Percentiles rank a stretch among this genome's conserved stretches.
Conservation (phyloP, 768 basidiomycete species). For the Exsudoporus frostii region DNA sequence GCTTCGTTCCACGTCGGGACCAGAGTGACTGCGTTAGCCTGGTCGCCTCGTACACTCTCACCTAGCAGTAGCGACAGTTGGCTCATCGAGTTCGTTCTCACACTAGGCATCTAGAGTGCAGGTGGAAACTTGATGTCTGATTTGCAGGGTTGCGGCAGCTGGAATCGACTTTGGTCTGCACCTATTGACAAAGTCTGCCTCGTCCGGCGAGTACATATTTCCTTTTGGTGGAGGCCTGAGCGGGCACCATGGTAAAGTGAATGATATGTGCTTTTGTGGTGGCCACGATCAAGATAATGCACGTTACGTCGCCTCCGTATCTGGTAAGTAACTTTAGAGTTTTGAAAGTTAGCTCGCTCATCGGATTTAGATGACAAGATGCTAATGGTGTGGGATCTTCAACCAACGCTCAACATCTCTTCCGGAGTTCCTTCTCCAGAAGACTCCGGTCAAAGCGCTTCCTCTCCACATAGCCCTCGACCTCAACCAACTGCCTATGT, state of each 20-base stretch:
- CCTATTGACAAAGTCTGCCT: conserved; percentile 56
- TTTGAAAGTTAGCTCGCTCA: background rate
- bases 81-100: conserved; percentile 62
- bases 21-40: conserved; percentile 70
- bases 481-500: conserved; percentile 77
- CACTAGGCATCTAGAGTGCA: background rate
- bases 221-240: conserved; percentile 77
- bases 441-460: conserved; percentile 26
- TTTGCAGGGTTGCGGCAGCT: conserved; percentile 61
- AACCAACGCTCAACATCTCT: conserved; percentile 48
- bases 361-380: conserved; percentile 65
- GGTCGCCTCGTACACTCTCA: conserved; percentile 69
- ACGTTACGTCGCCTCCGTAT: conserved; percentile 78
- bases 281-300: conserved; percentile 64
- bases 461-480: conserved; percentile 36
- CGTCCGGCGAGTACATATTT: conserved; percentile 51
- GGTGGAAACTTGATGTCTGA: conserved; percentile 5
- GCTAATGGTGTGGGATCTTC: conserved; percentile 86
- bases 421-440: conserved; percentile 36
- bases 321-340: conserved; percentile 43
- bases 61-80: conserved; percentile 63
- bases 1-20: conserved; percentile 75
- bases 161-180: conserved; percentile 68
- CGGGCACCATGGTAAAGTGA: conserved; percentile 77
- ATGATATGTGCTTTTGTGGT: conserved; percentile 78